Percentiles rank a stretch among this genome's conserved stretches.
Evolutionary conservation across 495 filamentous ascomycete genomes (phyloP).

Genomic region (Penicillium flavigenum): DNA sequence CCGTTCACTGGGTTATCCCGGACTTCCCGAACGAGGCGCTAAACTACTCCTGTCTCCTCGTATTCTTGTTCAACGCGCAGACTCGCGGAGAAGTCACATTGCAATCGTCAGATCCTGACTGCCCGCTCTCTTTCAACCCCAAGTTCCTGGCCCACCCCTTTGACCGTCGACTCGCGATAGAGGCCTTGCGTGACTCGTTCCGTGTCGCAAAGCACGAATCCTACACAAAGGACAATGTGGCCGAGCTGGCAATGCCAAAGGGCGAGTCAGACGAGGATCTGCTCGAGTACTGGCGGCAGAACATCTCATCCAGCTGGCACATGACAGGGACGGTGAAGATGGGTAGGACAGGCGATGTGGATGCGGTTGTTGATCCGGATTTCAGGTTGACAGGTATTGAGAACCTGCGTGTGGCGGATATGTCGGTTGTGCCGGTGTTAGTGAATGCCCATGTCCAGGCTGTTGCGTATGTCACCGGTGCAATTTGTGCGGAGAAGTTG

Average conservation of each 20-base stretch:
- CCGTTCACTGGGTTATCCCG: conserved; percentile 31
- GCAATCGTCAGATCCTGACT: conserved; percentile 50
- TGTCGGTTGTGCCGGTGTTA: conserved; percentile 56
- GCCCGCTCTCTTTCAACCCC: conserved; percentile 53
- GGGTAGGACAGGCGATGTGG: conserved; percentile 38
- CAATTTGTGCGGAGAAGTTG: conserved; percentile 28
- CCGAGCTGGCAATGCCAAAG: conserved; percentile 41
- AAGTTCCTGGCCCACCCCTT: conserved; percentile 54
- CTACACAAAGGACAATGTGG: conserved; percentile 28
- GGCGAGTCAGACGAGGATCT: conserved; percentile 53
- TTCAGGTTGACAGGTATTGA: conserved; percentile 54
- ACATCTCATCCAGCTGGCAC: conserved; percentile 39
- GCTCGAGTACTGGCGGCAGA: conserved; percentile 47
- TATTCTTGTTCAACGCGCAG: conserved; percentile 32
- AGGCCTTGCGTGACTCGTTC: conserved; percentile 50
- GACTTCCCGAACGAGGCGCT: conserved; percentile 26
- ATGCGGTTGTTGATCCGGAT: conserved; percentile 49
- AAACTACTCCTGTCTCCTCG: conserved; percentile 23
- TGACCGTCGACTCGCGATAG: conserved; percentile 53
- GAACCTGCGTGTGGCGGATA: conserved; percentile 57
- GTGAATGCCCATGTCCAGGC: conserved; percentile 32
- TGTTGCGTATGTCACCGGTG: conserved; percentile 29
- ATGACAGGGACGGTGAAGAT: conserved; percentile 59
- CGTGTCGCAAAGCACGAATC: conserved; percentile 24
- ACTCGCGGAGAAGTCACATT: conserved; percentile 51